Percentiles rank a stretch among this genome's conserved stretches.
These are phyloP conservation scores for Xylariaceae sp. DNA, from an alignment of 2,329 filamentous ascomycete species.

Conservation along the genomic window DNA sequence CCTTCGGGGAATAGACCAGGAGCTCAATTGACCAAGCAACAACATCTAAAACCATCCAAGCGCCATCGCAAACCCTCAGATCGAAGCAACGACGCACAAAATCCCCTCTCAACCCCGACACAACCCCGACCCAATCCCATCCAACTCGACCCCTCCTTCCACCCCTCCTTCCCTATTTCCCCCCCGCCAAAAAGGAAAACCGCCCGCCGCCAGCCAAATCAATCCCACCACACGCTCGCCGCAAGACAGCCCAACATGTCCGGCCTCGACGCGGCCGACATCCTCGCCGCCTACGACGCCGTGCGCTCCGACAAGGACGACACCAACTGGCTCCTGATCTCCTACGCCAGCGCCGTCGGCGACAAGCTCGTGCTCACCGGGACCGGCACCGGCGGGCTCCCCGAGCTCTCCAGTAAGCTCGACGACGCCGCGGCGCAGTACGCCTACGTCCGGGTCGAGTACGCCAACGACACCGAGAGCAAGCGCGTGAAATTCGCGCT, in stretches of 20 bases:
- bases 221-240: no score
- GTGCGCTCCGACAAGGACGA: constrained; percentile 63
- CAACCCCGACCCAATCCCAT: no score
- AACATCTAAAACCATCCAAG: neutral
- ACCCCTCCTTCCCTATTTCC: neutral
- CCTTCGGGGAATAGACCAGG: neutral
- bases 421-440: constrained; percentile 61
- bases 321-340: constrained; percentile 65
- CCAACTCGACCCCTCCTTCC: neutral
- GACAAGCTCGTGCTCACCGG: constrained; percentile 52
- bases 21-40: neutral
- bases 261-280: constrained; percentile 53
- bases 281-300: constrained; percentile 60
- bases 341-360: constrained; percentile 51
- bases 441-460: constrained; percentile 62
- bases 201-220: no score
- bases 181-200: no score
- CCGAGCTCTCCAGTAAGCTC: constrained; percentile 52
- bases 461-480: constrained; percentile 68
- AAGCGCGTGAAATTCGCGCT: constrained; percentile 65
- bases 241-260: constrained; percentile 49
- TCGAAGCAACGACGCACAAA: neutral
- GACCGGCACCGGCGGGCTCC: constrained; percentile 58
- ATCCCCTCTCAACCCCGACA: no score
- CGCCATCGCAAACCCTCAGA: neutral